phyloP scores from a whole-genome alignment of 371 early-diverging fungal species.

The Zopfochytrium polystomum region DNA sequence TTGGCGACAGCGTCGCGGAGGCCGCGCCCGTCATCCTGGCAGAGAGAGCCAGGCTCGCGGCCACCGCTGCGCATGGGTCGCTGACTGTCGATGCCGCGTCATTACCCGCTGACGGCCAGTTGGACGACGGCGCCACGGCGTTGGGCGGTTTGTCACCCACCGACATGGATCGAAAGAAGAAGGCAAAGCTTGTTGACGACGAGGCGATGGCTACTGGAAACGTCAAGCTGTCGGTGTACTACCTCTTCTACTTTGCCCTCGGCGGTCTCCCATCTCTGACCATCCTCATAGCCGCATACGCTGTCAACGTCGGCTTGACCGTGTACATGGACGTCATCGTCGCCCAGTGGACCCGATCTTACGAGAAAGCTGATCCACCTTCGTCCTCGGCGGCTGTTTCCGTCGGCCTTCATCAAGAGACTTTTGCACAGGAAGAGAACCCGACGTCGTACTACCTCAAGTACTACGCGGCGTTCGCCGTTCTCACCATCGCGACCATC shows the following conservation, averaged over 20 bases:
- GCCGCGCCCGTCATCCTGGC: constrained; percentile 4
- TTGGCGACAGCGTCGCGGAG: constrained; percentile 7
- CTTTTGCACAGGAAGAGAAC: constrained; percentile 5
- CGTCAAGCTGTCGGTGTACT: constrained; percentile 25
- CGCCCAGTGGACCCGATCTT: constrained; percentile 1
- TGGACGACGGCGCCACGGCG: neutral
- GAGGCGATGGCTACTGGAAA: constrained; percentile 28
- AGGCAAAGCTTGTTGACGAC: constrained; percentile 22
- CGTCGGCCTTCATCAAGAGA: too few relatives aligned
- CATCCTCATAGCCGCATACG: constrained; percentile 21
- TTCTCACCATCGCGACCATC: too few relatives aligned
- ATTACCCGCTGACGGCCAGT: too few relatives aligned
- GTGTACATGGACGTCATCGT: constrained; percentile 15
- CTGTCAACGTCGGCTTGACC: constrained; percentile 12
- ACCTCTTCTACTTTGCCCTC: constrained; percentile 20
- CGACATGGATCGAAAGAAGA: constrained; percentile 3
- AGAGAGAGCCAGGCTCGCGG: constrained; percentile 4
- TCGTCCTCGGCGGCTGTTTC: too few relatives aligned
- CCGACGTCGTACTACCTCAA: constrained; percentile 3
- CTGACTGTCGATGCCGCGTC: too few relatives aligned
- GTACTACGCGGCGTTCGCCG: too few relatives aligned
- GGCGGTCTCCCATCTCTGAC: constrained; percentile 25
- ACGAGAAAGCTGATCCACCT: neutral
- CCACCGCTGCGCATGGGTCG: neutral
- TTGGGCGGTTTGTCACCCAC: neutral